phyloP scores from a whole-genome alignment of 1,284 basidiomycete genomes.

The Ceratobasidium sp. region DNA sequence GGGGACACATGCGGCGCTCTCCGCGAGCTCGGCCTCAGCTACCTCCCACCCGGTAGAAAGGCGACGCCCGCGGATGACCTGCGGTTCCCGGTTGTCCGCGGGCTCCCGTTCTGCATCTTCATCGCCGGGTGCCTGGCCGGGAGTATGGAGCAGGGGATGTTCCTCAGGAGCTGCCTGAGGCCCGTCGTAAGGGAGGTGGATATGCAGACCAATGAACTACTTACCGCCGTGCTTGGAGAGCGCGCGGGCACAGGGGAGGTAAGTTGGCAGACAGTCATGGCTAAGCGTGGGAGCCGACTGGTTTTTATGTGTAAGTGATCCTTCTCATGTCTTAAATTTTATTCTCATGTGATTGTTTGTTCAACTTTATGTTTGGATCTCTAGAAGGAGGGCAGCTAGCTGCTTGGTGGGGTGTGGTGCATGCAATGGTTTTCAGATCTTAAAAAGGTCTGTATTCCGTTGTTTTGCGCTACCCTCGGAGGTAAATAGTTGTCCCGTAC shows the following conservation, averaged over 20 bases:
- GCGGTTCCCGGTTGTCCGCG: slow-evolving; percentile 41
- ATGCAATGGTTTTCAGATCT: not conserved
- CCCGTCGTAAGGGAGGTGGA: slow-evolving; percentile 40
- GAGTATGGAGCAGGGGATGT: slow-evolving; percentile 45
- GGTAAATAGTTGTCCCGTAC: not conserved
- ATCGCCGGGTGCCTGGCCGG: slow-evolving; percentile 41
- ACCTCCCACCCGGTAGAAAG: slow-evolving; percentile 31
- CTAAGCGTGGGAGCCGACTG: slow-evolving; percentile 20
- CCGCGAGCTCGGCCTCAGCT: slow-evolving; percentile 42
- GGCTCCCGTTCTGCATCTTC: slow-evolving; percentile 40
- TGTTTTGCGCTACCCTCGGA: slow-evolving; percentile 30
- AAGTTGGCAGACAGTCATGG: slow-evolving; percentile 40
- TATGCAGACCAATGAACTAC: slow-evolving; percentile 40
- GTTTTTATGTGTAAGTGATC: slow-evolving; percentile 40
- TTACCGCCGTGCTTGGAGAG: slow-evolving; percentile 37
- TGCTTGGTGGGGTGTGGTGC: slow-evolving; percentile 17
- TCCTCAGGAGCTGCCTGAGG: slow-evolving; percentile 32
- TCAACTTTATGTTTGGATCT: not conserved
- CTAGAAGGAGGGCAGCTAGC: not conserved
- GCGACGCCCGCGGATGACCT: slow-evolving; percentile 35
- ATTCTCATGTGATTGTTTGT: not conserved
- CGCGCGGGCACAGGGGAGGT: slow-evolving; percentile 36
- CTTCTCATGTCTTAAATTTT: not conserved
- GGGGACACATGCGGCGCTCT: slow-evolving; percentile 35
- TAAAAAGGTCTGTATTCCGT: not conserved